Percentiles rank a stretch among this genome's conserved stretches.
These are phyloP conservation scores for Setomelanomma holmii DNA, from an alignment of 2,329 filamentous ascomycete species.

Conservation along the genomic window DNA sequence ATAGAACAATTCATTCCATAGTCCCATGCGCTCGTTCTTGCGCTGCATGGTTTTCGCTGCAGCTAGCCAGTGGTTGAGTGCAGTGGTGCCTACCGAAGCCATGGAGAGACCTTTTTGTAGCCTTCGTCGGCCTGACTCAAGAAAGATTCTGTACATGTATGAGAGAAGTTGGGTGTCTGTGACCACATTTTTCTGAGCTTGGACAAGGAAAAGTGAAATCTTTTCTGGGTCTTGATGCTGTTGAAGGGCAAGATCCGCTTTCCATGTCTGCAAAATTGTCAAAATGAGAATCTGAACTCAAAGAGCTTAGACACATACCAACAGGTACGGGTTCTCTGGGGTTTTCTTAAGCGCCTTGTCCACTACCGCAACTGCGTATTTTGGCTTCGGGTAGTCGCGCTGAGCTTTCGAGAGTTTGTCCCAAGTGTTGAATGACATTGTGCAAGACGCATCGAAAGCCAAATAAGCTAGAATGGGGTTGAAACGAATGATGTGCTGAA, in stretches of 20 bases:
- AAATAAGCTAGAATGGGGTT: too few species aligned
- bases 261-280: constrained; percentile 37
- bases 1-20: constrained; percentile 38
- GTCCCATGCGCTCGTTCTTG: constrained; percentile 28
- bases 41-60: constrained; percentile 32
- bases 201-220: constrained; percentile 18
- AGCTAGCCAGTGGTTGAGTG: constrained; percentile 37
- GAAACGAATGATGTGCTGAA: too few species aligned
- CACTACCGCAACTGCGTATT: constrained; percentile 42
- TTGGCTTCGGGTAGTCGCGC: constrained; percentile 43
- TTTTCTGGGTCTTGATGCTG: constrained; percentile 14
- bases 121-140: constrained; percentile 24
- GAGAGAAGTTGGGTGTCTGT: constrained; percentile 35
- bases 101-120: background rate
- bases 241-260: constrained; percentile 34
- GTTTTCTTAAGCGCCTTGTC: constrained; percentile 45
- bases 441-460: too few species aligned
- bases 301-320: constrained; percentile 20
- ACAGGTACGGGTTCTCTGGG: constrained; percentile 45
- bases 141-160: constrained; percentile 33
- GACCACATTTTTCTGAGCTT: constrained; percentile 31
- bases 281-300: background rate
- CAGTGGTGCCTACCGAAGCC: constrained; percentile 25
- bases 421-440: constrained; percentile 45
- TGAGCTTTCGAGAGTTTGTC: constrained; percentile 42